Evolutionary conservation across 106 monocot genomes (phyloP), one percentile per base, ranked within the genome.

Genomic region (Cymbidium sinense): DNA sequence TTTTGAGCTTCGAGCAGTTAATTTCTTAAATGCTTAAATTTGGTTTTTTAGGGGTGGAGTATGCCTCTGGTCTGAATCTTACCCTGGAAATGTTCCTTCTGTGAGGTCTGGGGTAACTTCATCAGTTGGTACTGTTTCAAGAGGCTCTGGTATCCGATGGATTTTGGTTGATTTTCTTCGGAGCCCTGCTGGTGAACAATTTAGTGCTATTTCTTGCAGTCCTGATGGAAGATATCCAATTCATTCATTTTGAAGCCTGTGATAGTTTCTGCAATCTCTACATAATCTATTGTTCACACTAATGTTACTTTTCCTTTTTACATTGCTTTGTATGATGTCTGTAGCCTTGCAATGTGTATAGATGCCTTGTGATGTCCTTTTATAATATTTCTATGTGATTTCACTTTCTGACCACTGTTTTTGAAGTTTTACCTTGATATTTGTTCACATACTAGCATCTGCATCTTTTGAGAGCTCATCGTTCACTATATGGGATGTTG

Each of bases 401-500:
- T 64, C 3, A 25, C 54, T 81, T 47, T 47, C 19, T 34, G 23
- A n/a, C 31, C 7, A 21, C 25, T 30, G 43, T 28, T 19, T 79
- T 8, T 64, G 47, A 20, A 43, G 67, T 21, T 82, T 20, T 71
- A 82, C 82, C 93, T 91, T 93, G 81, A 93, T 83, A 58, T 65
- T 81, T 77, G 28, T 35, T 69, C 64, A 99, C 92, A 84, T 99
- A 86, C 79, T 87, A 78, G 99, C 92, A 82, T 95, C 99, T 75
- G 92, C 90, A 29, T 92, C 95, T 47, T 85, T 23, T 77, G 80
- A 84, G 73, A 95, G 89, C 71, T 91, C 95, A 52, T 93, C 90
- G 71, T 99, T 99, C 86, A 91, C 81, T n/a, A 85, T 99, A 78
- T 99, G 99, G 99, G 99, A 99, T 88, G 80, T 95, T 86, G 82